Evolutionary conservation across 1,139 yeast species (phyloP).

Genomic region (Candida frijolesensis): DNA sequence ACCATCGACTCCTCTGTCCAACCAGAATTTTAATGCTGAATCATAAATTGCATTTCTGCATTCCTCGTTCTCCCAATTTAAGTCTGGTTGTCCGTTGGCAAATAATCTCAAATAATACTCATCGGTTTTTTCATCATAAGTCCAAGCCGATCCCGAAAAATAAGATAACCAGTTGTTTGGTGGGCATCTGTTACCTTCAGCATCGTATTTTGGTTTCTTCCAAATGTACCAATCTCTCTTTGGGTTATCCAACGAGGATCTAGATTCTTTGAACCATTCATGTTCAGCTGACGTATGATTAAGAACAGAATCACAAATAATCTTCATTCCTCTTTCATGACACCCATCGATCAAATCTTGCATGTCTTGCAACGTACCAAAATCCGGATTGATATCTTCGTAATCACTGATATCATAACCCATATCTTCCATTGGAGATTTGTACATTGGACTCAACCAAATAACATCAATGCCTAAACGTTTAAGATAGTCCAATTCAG

Average conservation of each 20-base stretch:
- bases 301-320: constrained; percentile 58
- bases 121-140: constrained; percentile 50
- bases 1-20: constrained; percentile 58
- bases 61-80: constrained; percentile 60
- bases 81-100: constrained; percentile 57
- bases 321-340: constrained; percentile 52
- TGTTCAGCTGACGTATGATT: constrained; percentile 62
- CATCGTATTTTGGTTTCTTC: constrained; percentile 51
- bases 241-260: constrained; percentile 51
- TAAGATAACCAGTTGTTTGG: constrained; percentile 59
- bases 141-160: constrained; percentile 61
- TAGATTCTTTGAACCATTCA: constrained; percentile 58
- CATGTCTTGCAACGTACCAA: constrained; percentile 57
- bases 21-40: constrained; percentile 54
- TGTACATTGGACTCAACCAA: constrained; percentile 62
- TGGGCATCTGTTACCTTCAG: constrained; percentile 49
- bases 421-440: constrained; percentile 64
- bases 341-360: constrained; percentile 48
- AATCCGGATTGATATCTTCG: constrained; percentile 50
- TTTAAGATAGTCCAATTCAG: constrained; percentile 54
- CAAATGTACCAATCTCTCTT: constrained; percentile 67
- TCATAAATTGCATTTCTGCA: constrained; percentile 54
- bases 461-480: constrained; percentile 53
- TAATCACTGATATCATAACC: constrained; percentile 64
- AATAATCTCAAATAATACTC: constrained; percentile 58